These are phyloP conservation scores for Diaporthe sp. DNA, from an alignment of 2,329 filamentous ascomycete species.

Conservation along the genomic window DNA sequence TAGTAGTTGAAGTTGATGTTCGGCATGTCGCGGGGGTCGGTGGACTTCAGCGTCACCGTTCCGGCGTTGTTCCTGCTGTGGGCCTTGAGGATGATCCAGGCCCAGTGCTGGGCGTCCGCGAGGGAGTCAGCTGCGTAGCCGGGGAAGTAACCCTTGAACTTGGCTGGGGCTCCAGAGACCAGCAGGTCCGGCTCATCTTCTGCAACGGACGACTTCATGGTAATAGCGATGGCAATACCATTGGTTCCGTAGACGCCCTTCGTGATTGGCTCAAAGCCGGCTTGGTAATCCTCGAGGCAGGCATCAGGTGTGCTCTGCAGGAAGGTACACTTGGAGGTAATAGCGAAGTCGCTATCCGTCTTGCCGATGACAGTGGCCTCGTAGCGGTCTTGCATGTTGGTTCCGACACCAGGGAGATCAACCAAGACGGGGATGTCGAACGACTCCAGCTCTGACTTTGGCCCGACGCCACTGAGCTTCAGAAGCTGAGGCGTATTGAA, in stretches of 20 bases:
- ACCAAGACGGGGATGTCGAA: constrained; percentile 47
- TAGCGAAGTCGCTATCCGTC: constrained; percentile 27
- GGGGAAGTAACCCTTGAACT: constrained; percentile 41
- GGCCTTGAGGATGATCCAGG: constrained; percentile 44
- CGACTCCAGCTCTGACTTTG: constrained; percentile 43
- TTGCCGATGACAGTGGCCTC: constrained; percentile 44
- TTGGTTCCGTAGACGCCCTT: constrained; percentile 43
- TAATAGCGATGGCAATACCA: constrained; percentile 33
- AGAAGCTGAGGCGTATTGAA: constrained; percentile 51
- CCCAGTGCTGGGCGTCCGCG: constrained; percentile 39
- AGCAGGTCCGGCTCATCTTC: constrained; percentile 61
- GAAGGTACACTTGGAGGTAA: constrained; percentile 42
- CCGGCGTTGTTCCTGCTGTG: constrained; percentile 46
- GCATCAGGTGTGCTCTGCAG: constrained; percentile 37
- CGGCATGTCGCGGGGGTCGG: constrained; percentile 42
- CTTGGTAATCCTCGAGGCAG: constrained; percentile 43
- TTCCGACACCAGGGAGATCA: constrained; percentile 50
- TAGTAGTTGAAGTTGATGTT: constrained; percentile 37
- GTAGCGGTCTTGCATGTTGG: constrained; percentile 48
- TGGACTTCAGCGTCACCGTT: constrained; percentile 41
- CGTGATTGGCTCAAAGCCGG: constrained; percentile 35
- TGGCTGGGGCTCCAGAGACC: constrained; percentile 50
- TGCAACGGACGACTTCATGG: constrained; percentile 44
- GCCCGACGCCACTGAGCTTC: constrained; percentile 51
- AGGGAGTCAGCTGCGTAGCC: constrained; percentile 38